Evolutionary conservation across 2,329 filamentous ascomycete genomes (phyloP).

Genomic region (Bipolaris sorokiniana): DNA sequence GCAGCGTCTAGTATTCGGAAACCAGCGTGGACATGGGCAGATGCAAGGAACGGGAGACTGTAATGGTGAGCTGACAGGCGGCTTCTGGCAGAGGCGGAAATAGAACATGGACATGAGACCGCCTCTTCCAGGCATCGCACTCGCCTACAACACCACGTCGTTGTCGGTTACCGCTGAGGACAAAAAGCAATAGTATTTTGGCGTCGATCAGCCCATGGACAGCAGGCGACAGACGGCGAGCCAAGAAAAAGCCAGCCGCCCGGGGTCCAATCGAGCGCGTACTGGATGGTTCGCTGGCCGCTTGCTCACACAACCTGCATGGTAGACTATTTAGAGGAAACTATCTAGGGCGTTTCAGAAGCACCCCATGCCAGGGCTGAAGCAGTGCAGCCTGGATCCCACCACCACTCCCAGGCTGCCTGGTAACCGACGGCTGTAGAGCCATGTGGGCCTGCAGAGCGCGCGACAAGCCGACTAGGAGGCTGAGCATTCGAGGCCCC

Average conservation of each 20-base stretch:
- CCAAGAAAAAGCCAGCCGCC: conserved; percentile 3
- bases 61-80: not conserved
- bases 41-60: conserved; percentile 8
- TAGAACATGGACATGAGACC: not conserved
- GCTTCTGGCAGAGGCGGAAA: conserved; percentile 8
- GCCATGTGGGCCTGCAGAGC: conserved; percentile 30
- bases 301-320: conserved; percentile 31
- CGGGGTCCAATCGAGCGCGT: conserved; percentile 14
- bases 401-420: conserved; percentile 16
- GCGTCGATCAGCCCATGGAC: not conserved
- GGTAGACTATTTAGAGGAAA: conserved; percentile 22
- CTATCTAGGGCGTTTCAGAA: conserved; percentile 41
- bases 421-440: conserved; percentile 23
- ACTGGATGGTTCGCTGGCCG: conserved; percentile 24
- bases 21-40: conserved; percentile 8
- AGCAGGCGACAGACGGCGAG: conserved; percentile 6
- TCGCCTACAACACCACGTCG: not conserved
- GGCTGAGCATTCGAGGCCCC: conserved; percentile 30
- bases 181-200: not conserved
- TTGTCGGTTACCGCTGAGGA: not conserved
- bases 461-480: conserved; percentile 41
- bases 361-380: conserved; percentile 23
- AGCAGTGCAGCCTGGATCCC: conserved; percentile 27
- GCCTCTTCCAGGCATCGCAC: not conserved
- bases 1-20: conserved; percentile 10